phyloP scores from a whole-genome alignment of 208 protist species.

The Phytomonas serpens region DNA sequence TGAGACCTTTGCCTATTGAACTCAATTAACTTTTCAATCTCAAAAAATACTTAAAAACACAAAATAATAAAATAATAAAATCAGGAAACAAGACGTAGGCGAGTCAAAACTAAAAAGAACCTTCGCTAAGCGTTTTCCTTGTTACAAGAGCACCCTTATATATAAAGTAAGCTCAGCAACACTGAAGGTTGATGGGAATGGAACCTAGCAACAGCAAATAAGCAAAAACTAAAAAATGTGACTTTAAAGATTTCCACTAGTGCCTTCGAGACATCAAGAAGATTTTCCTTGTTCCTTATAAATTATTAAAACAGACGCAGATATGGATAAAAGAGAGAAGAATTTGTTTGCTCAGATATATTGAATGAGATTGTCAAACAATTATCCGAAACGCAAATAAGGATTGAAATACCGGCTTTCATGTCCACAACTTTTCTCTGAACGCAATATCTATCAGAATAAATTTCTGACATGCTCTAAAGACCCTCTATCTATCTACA shows the following conservation, averaged over 20 bases:
- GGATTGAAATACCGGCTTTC: background rate
- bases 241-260: constrained; percentile 1
- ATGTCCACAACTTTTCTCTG: background rate
- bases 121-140: background rate
- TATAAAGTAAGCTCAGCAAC: background rate
- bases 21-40: background rate
- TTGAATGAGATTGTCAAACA: background rate
- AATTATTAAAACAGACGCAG: constrained; percentile 3
- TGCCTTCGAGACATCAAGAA: constrained; percentile 2
- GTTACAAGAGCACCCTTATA: background rate
- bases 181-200: background rate
- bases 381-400: background rate
- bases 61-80: constrained; percentile 16
- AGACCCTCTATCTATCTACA: background rate
- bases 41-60: constrained; percentile 1
- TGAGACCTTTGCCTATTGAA: background rate
- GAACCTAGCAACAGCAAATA: background rate
- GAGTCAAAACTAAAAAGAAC: background rate
- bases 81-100: background rate
- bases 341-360: constrained; percentile 3
- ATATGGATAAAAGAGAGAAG: background rate
- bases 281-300: background rate
- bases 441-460: background rate
- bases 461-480: background rate
- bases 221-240: background rate